A percentile compares a stretch with the other conserved stretches of the same genome.
Evolutionary conservation across 2,329 filamentous ascomycete genomes (phyloP).

Genomic region (Fusarium gaditjirri): DNA sequence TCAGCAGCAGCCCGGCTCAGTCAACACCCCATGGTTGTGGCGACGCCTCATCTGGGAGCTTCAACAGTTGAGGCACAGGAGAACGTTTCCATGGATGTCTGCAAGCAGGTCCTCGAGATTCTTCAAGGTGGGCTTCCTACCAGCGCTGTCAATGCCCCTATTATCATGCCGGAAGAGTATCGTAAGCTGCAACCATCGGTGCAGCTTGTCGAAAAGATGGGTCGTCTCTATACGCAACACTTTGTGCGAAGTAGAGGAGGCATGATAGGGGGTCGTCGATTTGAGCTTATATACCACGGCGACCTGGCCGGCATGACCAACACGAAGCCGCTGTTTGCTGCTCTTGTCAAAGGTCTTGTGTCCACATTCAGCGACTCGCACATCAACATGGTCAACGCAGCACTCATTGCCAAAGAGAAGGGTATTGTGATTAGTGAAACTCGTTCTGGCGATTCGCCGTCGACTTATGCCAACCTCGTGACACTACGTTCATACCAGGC

Average conservation of each 20-base stretch:
- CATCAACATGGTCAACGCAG: conserved; percentile 86
- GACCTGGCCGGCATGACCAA: conserved; percentile 77
- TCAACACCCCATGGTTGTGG: conserved; percentile 76
- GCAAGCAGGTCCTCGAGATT: conserved; percentile 80
- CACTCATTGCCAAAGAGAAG: conserved; percentile 78
- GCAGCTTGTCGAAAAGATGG: conserved; percentile 80
- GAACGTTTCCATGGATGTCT: conserved; percentile 85
- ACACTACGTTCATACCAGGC: conserved; percentile 68
- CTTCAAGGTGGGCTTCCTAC: conserved; percentile 78
- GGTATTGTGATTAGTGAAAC: conserved; percentile 82
- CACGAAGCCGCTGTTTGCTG: conserved; percentile 82
- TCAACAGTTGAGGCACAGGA: conserved; percentile 86
- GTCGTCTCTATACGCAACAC: conserved; percentile 81
- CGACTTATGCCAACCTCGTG: conserved; percentile 76
- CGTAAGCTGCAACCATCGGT: conserved; percentile 82
- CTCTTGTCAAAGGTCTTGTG: conserved; percentile 80
- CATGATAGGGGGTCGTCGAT: conserved; percentile 70
- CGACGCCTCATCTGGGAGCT: conserved; percentile 82
- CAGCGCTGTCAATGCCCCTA: conserved; percentile 81
- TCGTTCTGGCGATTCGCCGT: conserved; percentile 70
- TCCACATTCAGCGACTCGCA: conserved; percentile 74
- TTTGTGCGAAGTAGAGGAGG: conserved; percentile 60
- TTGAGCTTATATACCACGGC: conserved; percentile 82
- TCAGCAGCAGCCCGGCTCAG: conserved; percentile 72
- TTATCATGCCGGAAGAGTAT: conserved; percentile 85